Percentiles rank a stretch among this genome's conserved stretches.
These are phyloP conservation scores for Delitschia confertaspora DNA, from an alignment of 495 filamentous ascomycete species.

Conservation along the genomic window DNA sequence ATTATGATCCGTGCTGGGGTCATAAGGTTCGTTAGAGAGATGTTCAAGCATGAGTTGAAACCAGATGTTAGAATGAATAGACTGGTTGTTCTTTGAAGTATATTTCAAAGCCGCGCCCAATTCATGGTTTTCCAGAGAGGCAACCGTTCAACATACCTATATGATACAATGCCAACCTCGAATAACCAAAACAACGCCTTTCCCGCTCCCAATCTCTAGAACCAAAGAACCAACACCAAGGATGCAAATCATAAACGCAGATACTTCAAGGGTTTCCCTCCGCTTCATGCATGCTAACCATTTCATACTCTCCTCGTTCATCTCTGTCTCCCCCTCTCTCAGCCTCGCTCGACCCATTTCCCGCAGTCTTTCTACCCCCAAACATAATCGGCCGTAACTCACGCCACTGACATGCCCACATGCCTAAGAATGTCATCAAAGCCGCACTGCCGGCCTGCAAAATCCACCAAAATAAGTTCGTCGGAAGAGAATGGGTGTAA, in stretches of 20 bases:
- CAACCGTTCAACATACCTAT: too few relatives aligned
- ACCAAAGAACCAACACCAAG: constrained; percentile 14
- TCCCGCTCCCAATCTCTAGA: neutral
- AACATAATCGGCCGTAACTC: constrained; percentile 86
- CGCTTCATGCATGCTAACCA: constrained; percentile 56
- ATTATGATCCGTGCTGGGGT: too few relatives aligned
- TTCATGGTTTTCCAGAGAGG: too few relatives aligned
- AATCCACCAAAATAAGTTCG: constrained; percentile 78
- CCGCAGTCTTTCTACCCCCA: constrained; percentile 47
- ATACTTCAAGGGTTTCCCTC: constrained; percentile 27
- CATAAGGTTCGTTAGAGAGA: too few relatives aligned
- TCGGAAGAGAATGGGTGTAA: constrained; percentile 66
- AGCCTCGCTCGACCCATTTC: constrained; percentile 30
- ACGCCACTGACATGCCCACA: constrained; percentile 85
- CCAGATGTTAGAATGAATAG: too few relatives aligned
- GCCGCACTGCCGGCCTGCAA: constrained; percentile 60
- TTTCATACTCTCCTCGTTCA: constrained; percentile 67
- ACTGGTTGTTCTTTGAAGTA: too few relatives aligned
- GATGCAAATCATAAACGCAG: constrained; percentile 15
- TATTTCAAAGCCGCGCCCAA: too few relatives aligned
- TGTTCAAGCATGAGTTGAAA: too few relatives aligned
- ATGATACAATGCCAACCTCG: too few relatives aligned
- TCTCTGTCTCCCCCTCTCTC: constrained; percentile 49
- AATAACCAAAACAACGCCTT: too few relatives aligned
- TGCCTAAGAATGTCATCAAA: constrained; percentile 63